Evolutionary conservation across 306 rosid species (phyloP), one percentile per base, ranked within the genome.

Genomic region (Herpetospermum pedunculosum): DNA sequence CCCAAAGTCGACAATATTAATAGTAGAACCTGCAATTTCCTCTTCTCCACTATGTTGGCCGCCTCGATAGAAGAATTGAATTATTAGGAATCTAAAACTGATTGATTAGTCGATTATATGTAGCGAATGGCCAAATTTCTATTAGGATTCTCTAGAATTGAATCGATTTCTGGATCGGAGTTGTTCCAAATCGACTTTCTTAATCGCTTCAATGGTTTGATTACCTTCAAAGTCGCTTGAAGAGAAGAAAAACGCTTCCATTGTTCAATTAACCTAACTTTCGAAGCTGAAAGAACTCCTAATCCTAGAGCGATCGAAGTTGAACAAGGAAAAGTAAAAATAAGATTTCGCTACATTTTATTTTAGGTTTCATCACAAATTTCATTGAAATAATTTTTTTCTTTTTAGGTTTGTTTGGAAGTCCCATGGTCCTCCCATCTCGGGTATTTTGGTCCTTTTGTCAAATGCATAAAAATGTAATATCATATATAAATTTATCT

Each of bases 101-200:
- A 65, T 32, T 54, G 32, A 53, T 83, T 78, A 63, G 2, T 38
- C 29, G 13, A 30, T 54, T 25, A 7, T 14, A n/a, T 80, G 77
- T 92, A 91, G 98, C 90, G 38, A 79, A 85, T 77, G n/a, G 98
- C 97, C 25, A 97, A 97, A 68, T 71, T 93, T 49, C 83, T 93
- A 79, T 93, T 94, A 13, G 98, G 98, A 78, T 86, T 79, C 26
- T 13, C 96, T 4, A 97, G 98, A 74, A 25, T 93, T 75, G 98
- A 93, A 77, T 87, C 98, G 43, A 18, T 91, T 83, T 94, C 96
- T 47, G 98, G 98, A 59, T 97, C 97, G 67, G 70, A 89, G 82
- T 79, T 93, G 8, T 97, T 97, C 41, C 80, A 86, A 79, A 84
- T 93, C 41, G 98, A 93, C 74, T 93, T 93, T 70, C 88, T 93